Evolutionary conservation across 495 filamentous ascomycete species (phyloP).

Genomic region (Cercophora samala): DNA sequence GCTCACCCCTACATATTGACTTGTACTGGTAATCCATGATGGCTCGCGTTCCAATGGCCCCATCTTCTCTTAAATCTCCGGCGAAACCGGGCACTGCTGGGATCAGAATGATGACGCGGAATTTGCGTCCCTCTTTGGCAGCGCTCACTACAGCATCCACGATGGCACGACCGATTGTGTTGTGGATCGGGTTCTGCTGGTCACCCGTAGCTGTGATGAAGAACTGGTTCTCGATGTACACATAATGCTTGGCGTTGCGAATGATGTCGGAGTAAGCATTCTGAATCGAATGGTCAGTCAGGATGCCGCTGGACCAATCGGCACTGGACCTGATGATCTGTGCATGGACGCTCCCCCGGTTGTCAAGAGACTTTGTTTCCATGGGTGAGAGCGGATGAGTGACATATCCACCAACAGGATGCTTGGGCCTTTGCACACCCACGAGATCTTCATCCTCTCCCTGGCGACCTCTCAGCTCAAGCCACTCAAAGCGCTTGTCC

Average conservation of each 20-base stretch:
- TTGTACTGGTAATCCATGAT: constrained; percentile 99
- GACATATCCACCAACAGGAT: constrained; percentile 81
- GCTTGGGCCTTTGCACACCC: constrained; percentile 79
- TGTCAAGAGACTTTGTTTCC: constrained; percentile 43
- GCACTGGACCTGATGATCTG: constrained; percentile 82
- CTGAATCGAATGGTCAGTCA: constrained; percentile 86
- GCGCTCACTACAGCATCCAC: constrained; percentile 85
- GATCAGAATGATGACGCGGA: constrained; percentile 84
- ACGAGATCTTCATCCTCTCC: constrained; percentile 78
- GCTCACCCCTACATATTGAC: constrained; percentile 83
- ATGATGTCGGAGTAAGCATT: constrained; percentile 89
- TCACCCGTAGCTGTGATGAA: constrained; percentile 95
- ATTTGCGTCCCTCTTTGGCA: constrained; percentile 80
- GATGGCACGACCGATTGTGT: constrained; percentile 80
- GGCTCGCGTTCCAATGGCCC: constrained; percentile 79
- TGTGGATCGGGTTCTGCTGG: constrained; percentile 78
- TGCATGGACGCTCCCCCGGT: constrained; percentile 67
- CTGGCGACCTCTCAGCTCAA: constrained; percentile 73
- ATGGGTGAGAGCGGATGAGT: constrained; percentile 73
- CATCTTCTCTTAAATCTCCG: constrained; percentile 78
- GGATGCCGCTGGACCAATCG: constrained; percentile 94
- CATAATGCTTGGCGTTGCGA: constrained; percentile 77
- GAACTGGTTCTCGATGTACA: constrained; percentile 98
- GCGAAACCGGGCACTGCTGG: constrained; percentile 92
- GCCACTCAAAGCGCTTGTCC: constrained; percentile 73